phyloP scores from a whole-genome alignment of 495 filamentous ascomycete species.

The Trypethelium eluteriae region DNA sequence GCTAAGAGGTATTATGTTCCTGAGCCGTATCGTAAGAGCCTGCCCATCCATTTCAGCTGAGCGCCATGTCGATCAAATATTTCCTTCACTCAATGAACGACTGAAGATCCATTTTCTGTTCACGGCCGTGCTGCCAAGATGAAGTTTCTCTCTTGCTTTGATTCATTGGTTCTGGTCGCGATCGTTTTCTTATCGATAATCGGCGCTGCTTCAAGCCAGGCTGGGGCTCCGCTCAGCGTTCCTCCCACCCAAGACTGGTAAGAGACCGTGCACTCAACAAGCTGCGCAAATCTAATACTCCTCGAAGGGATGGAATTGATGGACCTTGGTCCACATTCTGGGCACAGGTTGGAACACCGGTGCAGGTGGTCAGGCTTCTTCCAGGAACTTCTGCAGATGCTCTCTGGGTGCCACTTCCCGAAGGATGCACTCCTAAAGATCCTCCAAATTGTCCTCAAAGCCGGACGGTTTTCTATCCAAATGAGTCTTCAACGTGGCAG shows the following conservation, averaged over 20 bases:
- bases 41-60: constrained; percentile 2
- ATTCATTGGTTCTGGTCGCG: background rate
- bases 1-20: background rate
- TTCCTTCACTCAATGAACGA: background rate
- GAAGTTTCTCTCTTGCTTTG: background rate
- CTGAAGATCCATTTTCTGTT: background rate
- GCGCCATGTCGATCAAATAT: background rate
- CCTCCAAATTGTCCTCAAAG: constrained; percentile 24
- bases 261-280: background rate
- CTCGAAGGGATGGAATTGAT: constrained; percentile 17
- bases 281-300: background rate
- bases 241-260: background rate
- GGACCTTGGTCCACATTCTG: constrained; percentile 35
- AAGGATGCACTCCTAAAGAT: constrained; percentile 33
- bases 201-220: background rate
- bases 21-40: background rate
- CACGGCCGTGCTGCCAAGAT: background rate
- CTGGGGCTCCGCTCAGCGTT: background rate
- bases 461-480: constrained; percentile 30
- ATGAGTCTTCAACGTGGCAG: constrained; percentile 27
- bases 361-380: constrained; percentile 30
- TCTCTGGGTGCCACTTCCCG: constrained; percentile 30
- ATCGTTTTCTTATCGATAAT: background rate
- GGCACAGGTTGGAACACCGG: constrained; percentile 34
- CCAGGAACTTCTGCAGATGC: constrained; percentile 28